A percentile compares a stretch with the other conserved stretches of the same genome.
Evolutionary conservation across 73 alveolate genomes (phyloP).

Genomic region (Stentor coeruleus): DNA sequence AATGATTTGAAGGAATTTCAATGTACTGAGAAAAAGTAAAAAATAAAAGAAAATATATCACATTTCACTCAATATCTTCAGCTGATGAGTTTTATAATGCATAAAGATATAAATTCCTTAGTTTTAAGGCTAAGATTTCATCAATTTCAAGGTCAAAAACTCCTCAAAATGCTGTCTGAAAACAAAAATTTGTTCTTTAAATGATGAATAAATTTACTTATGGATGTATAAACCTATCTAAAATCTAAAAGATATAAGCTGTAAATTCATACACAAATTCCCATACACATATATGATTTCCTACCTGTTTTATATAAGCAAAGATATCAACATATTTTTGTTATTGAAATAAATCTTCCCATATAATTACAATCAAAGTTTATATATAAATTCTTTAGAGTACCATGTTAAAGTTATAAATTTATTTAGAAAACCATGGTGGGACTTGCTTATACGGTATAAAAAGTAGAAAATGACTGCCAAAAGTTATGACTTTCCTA

Average conservation of each 20-base stretch:
- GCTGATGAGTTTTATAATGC: not conserved
- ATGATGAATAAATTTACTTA: not conserved
- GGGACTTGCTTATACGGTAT: constrained; percentile 32
- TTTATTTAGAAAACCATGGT: not conserved
- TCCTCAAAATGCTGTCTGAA: not conserved
- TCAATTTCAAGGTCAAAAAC: not conserved
- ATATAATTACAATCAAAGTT: not conserved
- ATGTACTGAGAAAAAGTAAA: not conserved
- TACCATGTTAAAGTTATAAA: not conserved
- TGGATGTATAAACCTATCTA: not conserved
- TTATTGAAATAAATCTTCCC: not conserved
- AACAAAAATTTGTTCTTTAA: not conserved
- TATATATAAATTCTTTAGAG: not conserved
- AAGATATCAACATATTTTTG: not conserved
- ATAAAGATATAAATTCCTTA: not conserved
- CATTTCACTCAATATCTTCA: not conserved
- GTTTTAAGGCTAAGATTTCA: not conserved
- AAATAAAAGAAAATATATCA: no score
- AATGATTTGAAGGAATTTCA: not conserved
- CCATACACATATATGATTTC: not conserved
- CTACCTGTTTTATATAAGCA: not conserved
- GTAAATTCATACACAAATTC: not conserved
- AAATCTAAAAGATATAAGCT: not conserved
- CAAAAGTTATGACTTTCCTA: constrained; percentile 61
- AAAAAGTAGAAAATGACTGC: constrained; percentile 60